phyloP scores from a whole-genome alignment of 2,329 filamentous ascomycete genomes.

The Fusarium sp. region DNA sequence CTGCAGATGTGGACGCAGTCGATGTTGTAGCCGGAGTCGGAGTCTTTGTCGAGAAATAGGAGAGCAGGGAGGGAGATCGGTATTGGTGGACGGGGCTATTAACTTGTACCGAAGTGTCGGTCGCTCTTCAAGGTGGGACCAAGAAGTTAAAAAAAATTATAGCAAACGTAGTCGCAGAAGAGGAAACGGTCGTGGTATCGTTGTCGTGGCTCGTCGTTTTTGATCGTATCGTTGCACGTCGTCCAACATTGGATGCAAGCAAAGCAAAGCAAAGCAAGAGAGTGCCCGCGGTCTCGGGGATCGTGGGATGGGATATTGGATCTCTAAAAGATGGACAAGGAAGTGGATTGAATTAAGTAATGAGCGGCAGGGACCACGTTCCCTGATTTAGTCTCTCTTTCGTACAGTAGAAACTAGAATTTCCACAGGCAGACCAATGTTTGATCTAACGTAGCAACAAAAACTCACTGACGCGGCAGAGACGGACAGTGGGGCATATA shows the following conservation, averaged over 20 bases:
- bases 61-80: constrained; percentile 16
- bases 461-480: constrained; percentile 41
- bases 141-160: constrained; percentile 14
- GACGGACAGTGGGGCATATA: constrained; percentile 36
- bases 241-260: constrained; percentile 9
- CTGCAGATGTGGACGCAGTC: neutral
- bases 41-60: constrained; percentile 18
- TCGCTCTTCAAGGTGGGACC: constrained; percentile 25
- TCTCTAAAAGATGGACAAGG: constrained; percentile 24
- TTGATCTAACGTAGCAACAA: constrained; percentile 17
- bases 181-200: constrained; percentile 29
- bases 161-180: constrained; percentile 12
- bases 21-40: neutral
- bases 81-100: constrained; percentile 17
- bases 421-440: constrained; percentile 25
- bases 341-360: constrained; percentile 41
- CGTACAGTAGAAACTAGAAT: constrained; percentile 14
- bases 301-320: constrained; percentile 26
- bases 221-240: constrained; percentile 17
- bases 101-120: constrained; percentile 14
- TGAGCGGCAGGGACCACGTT: constrained; percentile 46
- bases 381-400: constrained; percentile 38
- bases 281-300: neutral
- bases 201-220: constrained; percentile 34
- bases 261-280: neutral